phyloP scores from a whole-genome alignment of 345 rosid species.

The Tarenaya hassleriana region DNA sequence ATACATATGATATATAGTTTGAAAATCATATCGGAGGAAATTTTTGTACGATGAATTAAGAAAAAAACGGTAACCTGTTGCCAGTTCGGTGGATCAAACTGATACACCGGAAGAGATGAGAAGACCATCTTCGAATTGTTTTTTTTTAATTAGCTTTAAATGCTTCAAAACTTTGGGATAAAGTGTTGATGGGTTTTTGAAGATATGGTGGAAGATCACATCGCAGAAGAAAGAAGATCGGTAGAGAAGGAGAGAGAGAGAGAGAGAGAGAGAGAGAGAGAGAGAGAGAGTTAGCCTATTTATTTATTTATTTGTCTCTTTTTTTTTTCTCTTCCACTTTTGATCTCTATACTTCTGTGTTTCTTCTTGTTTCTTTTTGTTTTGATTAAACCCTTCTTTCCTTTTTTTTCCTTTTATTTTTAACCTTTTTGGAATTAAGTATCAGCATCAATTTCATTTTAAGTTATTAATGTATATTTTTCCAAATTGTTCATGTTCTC shows the following conservation, averaged over 20 bases:
- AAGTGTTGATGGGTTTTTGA: constrained; percentile 11
- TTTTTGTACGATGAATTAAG: too few species aligned
- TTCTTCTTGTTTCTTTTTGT: constrained; percentile 19
- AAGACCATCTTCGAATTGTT: constrained; percentile 26
- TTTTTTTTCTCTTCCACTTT: constrained; percentile 10
- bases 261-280: too few species aligned
- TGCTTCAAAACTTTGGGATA: constrained; percentile 6
- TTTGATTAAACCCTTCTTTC: constrained; percentile 12
- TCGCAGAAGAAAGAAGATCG: constrained; percentile 13
- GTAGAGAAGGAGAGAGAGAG: too few species aligned
- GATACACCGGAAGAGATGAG: constrained; percentile 31
- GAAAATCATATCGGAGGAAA: too few species aligned
- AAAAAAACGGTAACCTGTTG: constrained; percentile 29
- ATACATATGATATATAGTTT: constrained; percentile 9
- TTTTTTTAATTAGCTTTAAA: not conserved
- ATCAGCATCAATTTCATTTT: too few species aligned
- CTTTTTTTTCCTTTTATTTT: not conserved
- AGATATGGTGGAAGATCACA: constrained; percentile 28
- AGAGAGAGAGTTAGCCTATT: constrained; percentile 5
- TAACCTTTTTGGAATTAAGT: too few species aligned
- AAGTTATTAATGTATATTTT: too few species aligned
- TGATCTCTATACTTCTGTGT: constrained; percentile 20
- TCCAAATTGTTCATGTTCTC: too few species aligned
- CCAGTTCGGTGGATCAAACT: constrained; percentile 27
- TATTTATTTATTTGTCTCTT: constrained; percentile 15